Conservation (phyloP, 768 basidiomycete species). For the Russula sp. region DNA sequence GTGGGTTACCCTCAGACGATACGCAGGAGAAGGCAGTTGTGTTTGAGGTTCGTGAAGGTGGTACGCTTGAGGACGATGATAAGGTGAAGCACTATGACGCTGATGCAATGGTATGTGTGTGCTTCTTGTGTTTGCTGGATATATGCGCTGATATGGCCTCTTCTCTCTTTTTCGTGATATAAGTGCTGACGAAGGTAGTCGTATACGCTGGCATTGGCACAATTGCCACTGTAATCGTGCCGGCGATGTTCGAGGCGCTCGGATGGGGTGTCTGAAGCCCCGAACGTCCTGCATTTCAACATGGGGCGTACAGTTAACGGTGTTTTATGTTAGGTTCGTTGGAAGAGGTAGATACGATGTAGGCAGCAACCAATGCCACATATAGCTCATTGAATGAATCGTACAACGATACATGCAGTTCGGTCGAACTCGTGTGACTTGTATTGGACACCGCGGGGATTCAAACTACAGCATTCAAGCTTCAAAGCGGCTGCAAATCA, state of each 20-base stretch:
- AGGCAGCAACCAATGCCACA: background rate
- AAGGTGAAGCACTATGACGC: constrained; percentile 78
- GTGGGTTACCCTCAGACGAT: constrained; percentile 15
- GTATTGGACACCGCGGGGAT: too few species aligned
- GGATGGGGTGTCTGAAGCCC: constrained; percentile 56
- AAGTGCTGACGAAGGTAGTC: constrained; percentile 81
- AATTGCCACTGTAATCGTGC: constrained; percentile 58
- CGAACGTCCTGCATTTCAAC: background rate
- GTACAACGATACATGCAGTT: background rate
- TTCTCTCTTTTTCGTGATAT: constrained; percentile 33
- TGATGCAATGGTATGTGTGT: constrained; percentile 69
- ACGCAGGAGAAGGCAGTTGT: constrained; percentile 23
- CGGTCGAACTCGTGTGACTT: too few species aligned
- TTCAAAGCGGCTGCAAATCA: too few species aligned
- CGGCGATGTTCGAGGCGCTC: constrained; percentile 62
- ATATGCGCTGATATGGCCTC: constrained; percentile 11
- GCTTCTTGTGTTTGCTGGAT: constrained; percentile 11
- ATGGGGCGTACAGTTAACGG: background rate
- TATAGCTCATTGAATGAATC: too few species aligned
- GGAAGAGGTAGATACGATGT: background rate
- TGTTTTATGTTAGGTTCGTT: background rate
- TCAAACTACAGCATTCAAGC: too few species aligned
- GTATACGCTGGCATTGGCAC: constrained; percentile 87
- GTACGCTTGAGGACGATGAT: constrained; percentile 35
- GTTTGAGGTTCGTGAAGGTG: constrained; percentile 29